Evolutionary conservation across 345 rosid species (phyloP).

Genomic region (Heritiera fomes): DNA sequence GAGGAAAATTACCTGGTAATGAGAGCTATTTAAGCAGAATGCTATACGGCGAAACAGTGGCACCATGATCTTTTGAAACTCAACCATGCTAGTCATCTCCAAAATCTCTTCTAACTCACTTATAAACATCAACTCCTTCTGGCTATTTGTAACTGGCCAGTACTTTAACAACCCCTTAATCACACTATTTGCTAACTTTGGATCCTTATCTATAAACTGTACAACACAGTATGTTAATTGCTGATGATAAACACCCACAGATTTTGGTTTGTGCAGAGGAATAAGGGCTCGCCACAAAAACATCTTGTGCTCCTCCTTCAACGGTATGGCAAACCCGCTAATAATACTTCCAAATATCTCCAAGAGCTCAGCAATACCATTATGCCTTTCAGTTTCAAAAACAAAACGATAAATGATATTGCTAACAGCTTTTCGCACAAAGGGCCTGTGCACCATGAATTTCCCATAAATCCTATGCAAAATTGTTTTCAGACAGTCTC

Average conservation of each 20-base stretch:
- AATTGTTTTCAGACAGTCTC: constrained; percentile 73
- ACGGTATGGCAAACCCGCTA: constrained; percentile 74
- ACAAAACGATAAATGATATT: constrained; percentile 70
- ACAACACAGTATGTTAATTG: constrained; percentile 68
- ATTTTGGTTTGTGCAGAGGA: constrained; percentile 78
- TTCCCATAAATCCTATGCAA: constrained; percentile 72
- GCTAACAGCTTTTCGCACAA: constrained; percentile 67
- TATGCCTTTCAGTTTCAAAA: constrained; percentile 69
- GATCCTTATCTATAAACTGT: constrained; percentile 76
- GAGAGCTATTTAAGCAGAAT: constrained; percentile 67
- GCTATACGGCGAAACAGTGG: constrained; percentile 68
- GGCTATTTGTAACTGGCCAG: constrained; percentile 84
- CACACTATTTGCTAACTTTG: constrained; percentile 51
- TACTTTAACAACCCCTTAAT: constrained; percentile 69
- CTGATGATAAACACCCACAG: constrained; percentile 72
- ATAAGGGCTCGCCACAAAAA: constrained; percentile 63
- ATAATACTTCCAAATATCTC: constrained; percentile 81
- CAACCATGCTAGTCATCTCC: constrained; percentile 59
- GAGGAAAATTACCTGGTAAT: constrained; percentile 60
- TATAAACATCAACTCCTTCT: constrained; percentile 83
- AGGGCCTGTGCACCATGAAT: constrained; percentile 74
- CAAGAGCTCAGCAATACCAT: constrained; percentile 73
- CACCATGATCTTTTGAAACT: constrained; percentile 64
- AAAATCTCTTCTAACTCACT: constrained; percentile 81
- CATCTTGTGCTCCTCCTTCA: constrained; percentile 74